Percentiles rank a stretch among this genome's conserved stretches.
phyloP scores from a whole-genome alignment of 148 eudicot genomes.

The Vaccinium macrocarpon region DNA sequence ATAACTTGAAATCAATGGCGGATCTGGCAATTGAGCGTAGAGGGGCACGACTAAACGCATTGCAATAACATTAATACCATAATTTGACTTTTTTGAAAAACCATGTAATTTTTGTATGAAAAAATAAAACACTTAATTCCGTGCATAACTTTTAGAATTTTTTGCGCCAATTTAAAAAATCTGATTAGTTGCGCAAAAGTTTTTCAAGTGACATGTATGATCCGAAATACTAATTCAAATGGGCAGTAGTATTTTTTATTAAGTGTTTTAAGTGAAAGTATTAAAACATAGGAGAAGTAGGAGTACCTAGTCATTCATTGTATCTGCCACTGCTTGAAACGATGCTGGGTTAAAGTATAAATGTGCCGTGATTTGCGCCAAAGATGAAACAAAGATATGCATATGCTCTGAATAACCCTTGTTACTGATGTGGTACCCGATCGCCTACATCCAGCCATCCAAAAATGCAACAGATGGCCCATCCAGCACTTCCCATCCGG shows the following conservation, averaged over 20 bases:
- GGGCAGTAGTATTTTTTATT: no score
- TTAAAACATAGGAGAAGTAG: no score
- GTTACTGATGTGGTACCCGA: background rate
- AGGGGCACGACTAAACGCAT: background rate
- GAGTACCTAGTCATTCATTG: background rate
- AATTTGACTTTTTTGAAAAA: background rate
- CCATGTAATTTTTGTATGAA: background rate
- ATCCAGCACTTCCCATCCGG: no score
- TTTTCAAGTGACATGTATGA: no score
- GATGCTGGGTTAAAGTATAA: background rate
- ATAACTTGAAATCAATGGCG: no score
- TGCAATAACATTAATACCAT: background rate
- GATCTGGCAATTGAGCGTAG: background rate
- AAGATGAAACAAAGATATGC: background rate
- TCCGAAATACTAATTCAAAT: no score
- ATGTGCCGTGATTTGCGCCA: background rate
- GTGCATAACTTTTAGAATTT: no score
- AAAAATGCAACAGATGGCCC: no score
- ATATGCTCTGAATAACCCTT: background rate
- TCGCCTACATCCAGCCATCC: no score
- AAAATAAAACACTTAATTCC: background rate
- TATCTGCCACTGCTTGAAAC: background rate
- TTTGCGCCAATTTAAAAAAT: no score
- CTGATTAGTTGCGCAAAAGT: no score
- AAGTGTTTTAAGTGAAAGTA: no score